These are phyloP conservation scores for Arctostaphylos glauca DNA, from an alignment of 148 eudicot genomes.

Conservation along the genomic window DNA sequence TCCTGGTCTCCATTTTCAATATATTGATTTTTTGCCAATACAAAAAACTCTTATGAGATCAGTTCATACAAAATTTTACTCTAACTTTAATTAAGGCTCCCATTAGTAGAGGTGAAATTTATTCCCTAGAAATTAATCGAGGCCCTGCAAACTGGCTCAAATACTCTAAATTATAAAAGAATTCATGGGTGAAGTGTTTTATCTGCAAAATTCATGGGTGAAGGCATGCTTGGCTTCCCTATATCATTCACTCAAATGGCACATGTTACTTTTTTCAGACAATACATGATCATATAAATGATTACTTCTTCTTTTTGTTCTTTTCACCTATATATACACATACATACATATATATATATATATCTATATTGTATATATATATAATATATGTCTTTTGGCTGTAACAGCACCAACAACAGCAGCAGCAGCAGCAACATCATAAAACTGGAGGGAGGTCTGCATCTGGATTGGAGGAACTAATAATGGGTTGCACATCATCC, in stretches of 20 bases:
- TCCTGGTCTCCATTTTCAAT: too few relatives aligned
- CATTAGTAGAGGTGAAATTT: too few relatives aligned
- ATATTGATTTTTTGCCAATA: too few relatives aligned
- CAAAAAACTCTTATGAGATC: too few relatives aligned
- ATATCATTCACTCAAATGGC: background rate
- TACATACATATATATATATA: too few relatives aligned
- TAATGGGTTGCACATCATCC: conserved; percentile 82
- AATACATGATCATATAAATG: conserved; percentile 45
- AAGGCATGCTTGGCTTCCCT: background rate
- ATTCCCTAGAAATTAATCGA: too few relatives aligned
- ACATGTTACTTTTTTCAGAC: conserved; percentile 26
- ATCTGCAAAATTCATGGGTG: background rate
- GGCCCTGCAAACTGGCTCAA: too few relatives aligned
- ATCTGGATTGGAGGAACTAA: conserved; percentile 93
- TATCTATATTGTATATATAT: background rate
- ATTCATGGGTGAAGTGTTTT: too few relatives aligned
- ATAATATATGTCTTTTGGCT: conserved; percentile 1
- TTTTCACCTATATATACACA: background rate
- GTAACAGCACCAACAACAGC: conserved; percentile 59
- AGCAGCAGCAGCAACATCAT: conserved; percentile 75
- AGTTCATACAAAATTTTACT: too few relatives aligned
- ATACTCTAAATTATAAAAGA: too few relatives aligned
- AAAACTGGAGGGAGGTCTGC: conserved; percentile 83
- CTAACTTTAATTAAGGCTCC: too few relatives aligned
- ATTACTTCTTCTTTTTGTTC: conserved; percentile 29